Conservation (phyloP, 2,329 filamentous ascomycete species). For the Verticillium albo-atrum region DNA sequence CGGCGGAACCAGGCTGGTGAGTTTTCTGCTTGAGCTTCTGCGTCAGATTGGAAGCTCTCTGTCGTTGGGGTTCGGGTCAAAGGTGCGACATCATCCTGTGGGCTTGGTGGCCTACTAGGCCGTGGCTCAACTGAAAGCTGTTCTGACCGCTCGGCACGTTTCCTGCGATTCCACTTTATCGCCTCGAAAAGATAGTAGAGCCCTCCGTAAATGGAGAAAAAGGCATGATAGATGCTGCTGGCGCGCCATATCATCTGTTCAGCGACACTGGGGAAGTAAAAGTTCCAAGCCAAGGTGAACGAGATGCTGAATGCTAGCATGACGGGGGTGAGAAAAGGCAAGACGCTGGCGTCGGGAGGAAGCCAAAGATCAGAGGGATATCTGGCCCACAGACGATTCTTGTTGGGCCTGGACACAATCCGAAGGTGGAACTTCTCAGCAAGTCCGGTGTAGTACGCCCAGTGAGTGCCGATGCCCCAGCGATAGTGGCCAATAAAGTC, state of each 20-base stretch:
- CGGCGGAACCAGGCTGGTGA: neutral
- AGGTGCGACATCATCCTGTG: no score
- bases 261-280: constrained; percentile 15
- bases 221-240: constrained; percentile 11
- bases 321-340: constrained; percentile 7
- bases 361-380: constrained; percentile 17
- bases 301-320: constrained; percentile 9
- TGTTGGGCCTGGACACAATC: constrained; percentile 13
- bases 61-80: neutral
- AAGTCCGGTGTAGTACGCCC: constrained; percentile 15
- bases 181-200: neutral
- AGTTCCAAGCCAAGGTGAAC: constrained; percentile 21
- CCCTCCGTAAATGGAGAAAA: neutral
- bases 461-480: constrained; percentile 15
- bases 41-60: no score
- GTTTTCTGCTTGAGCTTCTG: neutral
- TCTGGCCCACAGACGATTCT: constrained; percentile 14
- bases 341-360: constrained; percentile 1
- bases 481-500: constrained; percentile 20
- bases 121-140: no score
- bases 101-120: neutral
- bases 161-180: neutral
- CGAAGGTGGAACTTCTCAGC: constrained; percentile 11
- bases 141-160: neutral
- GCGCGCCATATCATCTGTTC: constrained; percentile 18